Evolutionary conservation across 2,329 filamentous ascomycete species (phyloP).

Genomic region (Hymenoscyphus salicellus): DNA sequence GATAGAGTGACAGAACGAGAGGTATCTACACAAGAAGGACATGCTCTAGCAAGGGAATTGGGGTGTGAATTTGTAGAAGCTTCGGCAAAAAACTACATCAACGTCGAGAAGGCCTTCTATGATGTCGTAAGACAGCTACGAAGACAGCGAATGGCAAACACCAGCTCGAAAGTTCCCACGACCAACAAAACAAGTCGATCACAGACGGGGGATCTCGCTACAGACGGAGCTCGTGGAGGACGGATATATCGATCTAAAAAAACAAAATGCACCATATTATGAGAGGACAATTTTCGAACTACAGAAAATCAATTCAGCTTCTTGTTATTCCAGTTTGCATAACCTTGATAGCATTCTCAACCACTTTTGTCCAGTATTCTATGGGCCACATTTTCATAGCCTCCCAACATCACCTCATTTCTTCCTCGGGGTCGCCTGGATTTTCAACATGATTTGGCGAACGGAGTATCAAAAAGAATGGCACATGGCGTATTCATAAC

Average conservation of each 20-base stretch:
- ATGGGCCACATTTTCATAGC: slow-evolving; percentile 8
- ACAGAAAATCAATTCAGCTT: slow-evolving; percentile 1
- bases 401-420: slow-evolving; percentile 16
- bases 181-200: slow-evolving; percentile 27
- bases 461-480: slow-evolving; percentile 37
- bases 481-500: slow-evolving; percentile 31
- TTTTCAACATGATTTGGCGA: slow-evolving; percentile 32
- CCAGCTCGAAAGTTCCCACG: slow-evolving; percentile 18
- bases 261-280: slow-evolving; percentile 37
- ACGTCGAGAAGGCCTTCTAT: slow-evolving; percentile 97
- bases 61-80: slow-evolving; percentile 97
- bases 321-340: slow-evolving; percentile 20
- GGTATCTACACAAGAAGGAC: slow-evolving; percentile 93
- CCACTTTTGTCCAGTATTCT: slow-evolving; percentile 11
- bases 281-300: slow-evolving; percentile 20
- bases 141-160: slow-evolving; percentile 63
- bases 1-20: slow-evolving; percentile 94
- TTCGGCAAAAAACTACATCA: slow-evolving; percentile 96
- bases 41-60: slow-evolving; percentile 83
- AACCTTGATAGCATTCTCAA: slow-evolving; percentile 25
- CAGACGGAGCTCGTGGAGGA: slow-evolving; percentile 24
- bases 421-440: slow-evolving; percentile 28
- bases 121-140: slow-evolving; percentile 91
- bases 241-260: slow-evolving; percentile 31
- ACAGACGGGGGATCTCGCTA: slow-evolving; percentile 24